Base-by-base conservation (phyloP, 1,139 yeast genomes). In the Hemisphaericaspora subhashii region DNA sequence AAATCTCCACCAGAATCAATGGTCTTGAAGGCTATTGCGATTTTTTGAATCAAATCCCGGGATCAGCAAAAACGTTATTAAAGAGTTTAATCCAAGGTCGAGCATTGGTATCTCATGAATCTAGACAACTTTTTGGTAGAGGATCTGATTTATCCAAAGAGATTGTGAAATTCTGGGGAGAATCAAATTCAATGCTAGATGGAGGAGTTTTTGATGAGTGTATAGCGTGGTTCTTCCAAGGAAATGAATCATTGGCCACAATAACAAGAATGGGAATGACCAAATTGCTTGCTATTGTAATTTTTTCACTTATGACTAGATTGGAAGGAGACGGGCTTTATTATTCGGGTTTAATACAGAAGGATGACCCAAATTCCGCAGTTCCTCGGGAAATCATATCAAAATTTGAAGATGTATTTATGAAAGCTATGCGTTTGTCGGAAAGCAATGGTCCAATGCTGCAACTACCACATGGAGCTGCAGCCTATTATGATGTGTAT, bases 1-100 rank as follows among this genome's bases (percentile, higher is more conserved):
- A 82, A 52, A 72, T 80, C 20, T 53, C 80, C 0, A 64, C 78
- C 1, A 67, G 88, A 47, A 51, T 72, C 6, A 62, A 62, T 20
- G 75, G 75, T 1, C 50, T 47, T 7, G 51, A 57, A 12, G 57
- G 72, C 5, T 63, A 65, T 36, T 48, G 55, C 2, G 52, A 57
- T 5, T 70, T 74, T 40, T 48, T 77, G 38, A 46, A 50, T 18
- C 59, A 63, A 47, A 47, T 66, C 49, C 52, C 71, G 45, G 52
- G 64, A 35, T 43, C 76, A 50, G 37, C 69, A 31, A 60, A 60
- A 47, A 44, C 62, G 13, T 57, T 71, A 40, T 42, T 76, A 21
- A 64, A 66, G 39, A 54, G 73, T 0, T 53, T 78, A 46, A 48
- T 62, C n/a, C 66, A 59, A 39, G 46, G 56, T 18, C 52, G 69